Conservation (phyloP, 257 asterid species). For the Penstemon barbatus region DNA sequence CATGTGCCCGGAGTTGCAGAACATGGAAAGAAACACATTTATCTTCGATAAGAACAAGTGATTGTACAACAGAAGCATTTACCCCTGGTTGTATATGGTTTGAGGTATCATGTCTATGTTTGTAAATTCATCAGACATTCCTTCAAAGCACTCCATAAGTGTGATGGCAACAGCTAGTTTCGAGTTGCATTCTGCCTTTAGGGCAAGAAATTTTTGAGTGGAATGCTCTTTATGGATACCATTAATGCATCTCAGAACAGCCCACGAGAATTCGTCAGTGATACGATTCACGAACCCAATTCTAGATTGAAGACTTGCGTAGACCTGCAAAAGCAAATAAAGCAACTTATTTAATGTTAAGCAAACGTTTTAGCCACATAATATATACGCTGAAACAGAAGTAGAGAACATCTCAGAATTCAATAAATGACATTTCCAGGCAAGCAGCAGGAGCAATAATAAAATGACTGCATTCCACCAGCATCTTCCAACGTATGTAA, state of each 20-base stretch:
- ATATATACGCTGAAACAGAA: conserved; percentile 2
- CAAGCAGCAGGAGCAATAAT: not conserved
- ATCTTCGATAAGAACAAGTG: conserved; percentile 2
- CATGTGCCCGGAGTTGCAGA: not conserved
- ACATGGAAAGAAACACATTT: not conserved
- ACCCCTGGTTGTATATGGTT: conserved; percentile 63
- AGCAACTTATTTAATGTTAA: not conserved
- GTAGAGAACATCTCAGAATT: not conserved
- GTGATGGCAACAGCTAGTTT: conserved; percentile 62
- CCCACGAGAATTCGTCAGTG: conserved; percentile 45
- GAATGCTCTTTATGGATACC: conserved; percentile 52
- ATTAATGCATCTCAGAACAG: conserved; percentile 47
- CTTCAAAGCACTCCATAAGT: conserved; percentile 54
- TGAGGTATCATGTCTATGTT: conserved; percentile 70
- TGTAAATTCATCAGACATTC: conserved; percentile 59
- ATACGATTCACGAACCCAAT: conserved; percentile 45
- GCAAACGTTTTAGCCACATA: not conserved
- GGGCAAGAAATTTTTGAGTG: conserved; percentile 41
- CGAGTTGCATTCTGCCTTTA: conserved; percentile 63
- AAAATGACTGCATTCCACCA: conserved; percentile 3
- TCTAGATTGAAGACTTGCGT: conserved; percentile 49
- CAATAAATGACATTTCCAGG: not conserved
- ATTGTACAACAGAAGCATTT: conserved; percentile 16
- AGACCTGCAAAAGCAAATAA: conserved; percentile 39
- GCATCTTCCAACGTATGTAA: not conserved